These are phyloP conservation scores for Debaryomyces sp. DNA, from an alignment of 1,139 yeast genomes.

Conservation along the genomic window DNA sequence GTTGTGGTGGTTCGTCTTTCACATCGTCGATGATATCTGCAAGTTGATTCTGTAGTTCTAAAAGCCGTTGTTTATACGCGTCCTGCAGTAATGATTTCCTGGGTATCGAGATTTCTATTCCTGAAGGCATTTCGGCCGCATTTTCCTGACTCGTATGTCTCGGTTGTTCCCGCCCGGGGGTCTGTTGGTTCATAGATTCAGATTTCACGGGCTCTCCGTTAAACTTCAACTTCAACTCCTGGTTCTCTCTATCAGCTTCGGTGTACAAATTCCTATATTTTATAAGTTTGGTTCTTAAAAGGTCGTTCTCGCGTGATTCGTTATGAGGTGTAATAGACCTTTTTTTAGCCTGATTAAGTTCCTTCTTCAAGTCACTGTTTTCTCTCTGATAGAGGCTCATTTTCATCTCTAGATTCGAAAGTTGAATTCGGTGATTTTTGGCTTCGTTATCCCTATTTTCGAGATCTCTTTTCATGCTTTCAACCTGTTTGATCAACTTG, in stretches of 20 bases:
- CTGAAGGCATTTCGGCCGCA: background rate
- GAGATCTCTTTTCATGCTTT: conserved; percentile 18
- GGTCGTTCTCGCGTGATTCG: conserved; percentile 29
- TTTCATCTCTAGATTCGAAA: conserved; percentile 10
- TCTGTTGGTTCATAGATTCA: background rate
- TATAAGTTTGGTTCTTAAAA: conserved; percentile 35
- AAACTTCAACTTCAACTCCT: conserved; percentile 6
- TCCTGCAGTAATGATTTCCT: background rate
- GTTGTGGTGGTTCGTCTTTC: conserved; percentile 7
- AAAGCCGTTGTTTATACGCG: conserved; percentile 9
- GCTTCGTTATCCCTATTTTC: conserved; percentile 2
- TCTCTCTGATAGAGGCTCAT: conserved; percentile 18
- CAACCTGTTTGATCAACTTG: conserved; percentile 25
- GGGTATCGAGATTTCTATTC: background rate
- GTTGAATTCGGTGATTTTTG: conserved; percentile 3
- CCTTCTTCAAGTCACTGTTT: conserved; percentile 18
- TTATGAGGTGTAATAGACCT: conserved; percentile 16
- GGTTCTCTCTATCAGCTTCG: conserved; percentile 14
- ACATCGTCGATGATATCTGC: conserved; percentile 17
- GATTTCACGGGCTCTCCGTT: background rate
- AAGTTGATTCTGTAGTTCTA: conserved; percentile 19
- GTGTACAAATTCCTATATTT: conserved; percentile 38
- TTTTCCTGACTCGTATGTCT: background rate
- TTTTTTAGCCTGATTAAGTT: conserved; percentile 14
- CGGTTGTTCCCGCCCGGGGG: background rate